Percentiles rank a stretch among this genome's conserved stretches.
These are phyloP conservation scores for Lachnellula subtilissima DNA, from an alignment of 2,329 filamentous ascomycete species.

Conservation along the genomic window DNA sequence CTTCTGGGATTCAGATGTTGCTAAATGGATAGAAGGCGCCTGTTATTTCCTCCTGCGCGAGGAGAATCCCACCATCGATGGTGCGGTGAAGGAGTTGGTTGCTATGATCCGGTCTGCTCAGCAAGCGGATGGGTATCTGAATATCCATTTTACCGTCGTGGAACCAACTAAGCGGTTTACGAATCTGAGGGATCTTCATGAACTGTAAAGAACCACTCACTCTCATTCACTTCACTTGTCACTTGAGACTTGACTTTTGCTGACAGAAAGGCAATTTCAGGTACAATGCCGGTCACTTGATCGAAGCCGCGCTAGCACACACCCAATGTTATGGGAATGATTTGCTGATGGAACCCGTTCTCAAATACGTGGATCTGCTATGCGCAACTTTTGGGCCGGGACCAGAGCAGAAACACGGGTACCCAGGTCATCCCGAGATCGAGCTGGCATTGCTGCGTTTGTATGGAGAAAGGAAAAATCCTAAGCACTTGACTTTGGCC, in stretches of 20 bases:
- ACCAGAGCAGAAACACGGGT: constrained; percentile 48
- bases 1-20: constrained; percentile 56
- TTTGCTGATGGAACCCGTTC: constrained; percentile 46
- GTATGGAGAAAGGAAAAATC: constrained; percentile 36
- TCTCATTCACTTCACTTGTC: neutral
- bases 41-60: constrained; percentile 48
- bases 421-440: constrained; percentile 56
- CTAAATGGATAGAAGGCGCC: constrained; percentile 59
- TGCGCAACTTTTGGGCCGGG: constrained; percentile 47
- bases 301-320: constrained; percentile 56
- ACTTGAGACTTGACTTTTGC: neutral
- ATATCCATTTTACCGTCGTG: constrained; percentile 58
- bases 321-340: constrained; percentile 47
- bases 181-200: constrained; percentile 58
- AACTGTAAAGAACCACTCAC: constrained; percentile 40
- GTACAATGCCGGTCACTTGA: constrained; percentile 58
- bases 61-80: constrained; percentile 42
- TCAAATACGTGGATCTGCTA: constrained; percentile 51
- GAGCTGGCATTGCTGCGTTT: constrained; percentile 46
- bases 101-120: constrained; percentile 53
- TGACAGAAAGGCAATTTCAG: constrained; percentile 27
- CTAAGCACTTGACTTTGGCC: constrained; percentile 42
- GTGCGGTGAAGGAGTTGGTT: constrained; percentile 51
- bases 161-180: constrained; percentile 51
- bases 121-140: constrained; percentile 56